Evolutionary conservation across 768 basidiomycete genomes (phyloP), one percentile per base, ranked within the genome.

Genomic region (Tylopilus felleus): DNA sequence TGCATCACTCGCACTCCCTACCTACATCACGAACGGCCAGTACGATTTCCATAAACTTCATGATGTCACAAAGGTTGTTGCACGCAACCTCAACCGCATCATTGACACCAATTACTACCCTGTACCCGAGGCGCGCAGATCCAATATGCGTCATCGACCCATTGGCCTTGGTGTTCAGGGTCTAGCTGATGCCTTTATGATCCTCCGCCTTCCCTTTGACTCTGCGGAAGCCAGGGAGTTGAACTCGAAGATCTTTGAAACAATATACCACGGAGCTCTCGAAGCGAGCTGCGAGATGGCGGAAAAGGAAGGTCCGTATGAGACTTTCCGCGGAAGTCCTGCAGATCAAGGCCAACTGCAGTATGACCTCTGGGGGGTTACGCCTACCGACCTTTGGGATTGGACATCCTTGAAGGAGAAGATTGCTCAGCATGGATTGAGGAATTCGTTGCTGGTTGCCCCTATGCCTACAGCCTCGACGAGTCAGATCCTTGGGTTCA

Each of bases 401-500:
- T 99, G 97, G 97, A 67, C 80, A 1, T 69, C 77, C 56, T 75
- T 98, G 68, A 97, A 96, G 78, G 88, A 81, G 62, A 88, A 90
- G 72, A 88, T 99, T 50, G 83, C 83, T 17, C 75, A 79, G 61
- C 80, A 81, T 64, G 96, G 96, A 51, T 72, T 98, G 51, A 75
- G 93, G 58, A 98, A 98, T 76, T 95, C 96, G 28, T 77, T 98
- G 17, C 76, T 98, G 13, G 75, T 91, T 56, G 86, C 96, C 0
- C 96, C 96, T n/a, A 99, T 99, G 97, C 97, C 97, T 1, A 99
- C 97, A 29, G 97, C 97, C 1, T 96, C 93, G 22, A 99, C 97
- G 3, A 93, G 90, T 72, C 97, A 98, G 75, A 99, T 99, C 64
- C 80, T 98, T 47, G 97, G 97, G 40, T 90, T 90, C 78, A 99